Conservation (phyloP, 352 stramenopile species). For the Phytophthora hybrid region DNA sequence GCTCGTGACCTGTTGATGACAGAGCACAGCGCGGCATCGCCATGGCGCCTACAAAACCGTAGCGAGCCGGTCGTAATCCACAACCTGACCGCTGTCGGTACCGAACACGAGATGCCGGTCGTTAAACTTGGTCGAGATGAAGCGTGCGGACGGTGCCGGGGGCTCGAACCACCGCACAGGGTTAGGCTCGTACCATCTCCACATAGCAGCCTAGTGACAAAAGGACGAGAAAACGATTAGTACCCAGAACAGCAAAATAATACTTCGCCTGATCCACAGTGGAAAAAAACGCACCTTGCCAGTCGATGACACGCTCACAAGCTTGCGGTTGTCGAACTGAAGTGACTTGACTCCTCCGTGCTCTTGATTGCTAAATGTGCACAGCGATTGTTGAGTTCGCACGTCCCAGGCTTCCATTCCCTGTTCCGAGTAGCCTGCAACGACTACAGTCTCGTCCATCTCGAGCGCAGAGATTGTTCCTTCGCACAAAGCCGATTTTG, state of each 20-base stretch:
- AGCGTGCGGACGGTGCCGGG: constrained; percentile 55
- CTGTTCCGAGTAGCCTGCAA: constrained; percentile 82
- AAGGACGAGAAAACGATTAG: constrained; percentile 23
- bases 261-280: neutral
- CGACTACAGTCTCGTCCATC: constrained; percentile 91
- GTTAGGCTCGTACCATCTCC: constrained; percentile 87
- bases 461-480: constrained; percentile 81
- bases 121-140: constrained; percentile 79
- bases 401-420: constrained; percentile 92
- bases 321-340: constrained; percentile 89
- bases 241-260: neutral
- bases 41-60: constrained; percentile 51
- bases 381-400: constrained; percentile 86
- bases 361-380: constrained; percentile 80
- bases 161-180: constrained; percentile 80
- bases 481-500: constrained; percentile 83
- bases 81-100: constrained; percentile 74
- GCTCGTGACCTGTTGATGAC: constrained; percentile 29
- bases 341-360: constrained; percentile 79
- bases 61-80: constrained; percentile 82
- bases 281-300: constrained; percentile 61
- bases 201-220: constrained; percentile 68
- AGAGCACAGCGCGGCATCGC: constrained; percentile 2
- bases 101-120: constrained; percentile 81
- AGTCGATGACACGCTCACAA: constrained; percentile 79